These are phyloP conservation scores for Wickerhamomyces chambardii DNA, from an alignment of 805 yeast genomes.

Conservation along the genomic window DNA sequence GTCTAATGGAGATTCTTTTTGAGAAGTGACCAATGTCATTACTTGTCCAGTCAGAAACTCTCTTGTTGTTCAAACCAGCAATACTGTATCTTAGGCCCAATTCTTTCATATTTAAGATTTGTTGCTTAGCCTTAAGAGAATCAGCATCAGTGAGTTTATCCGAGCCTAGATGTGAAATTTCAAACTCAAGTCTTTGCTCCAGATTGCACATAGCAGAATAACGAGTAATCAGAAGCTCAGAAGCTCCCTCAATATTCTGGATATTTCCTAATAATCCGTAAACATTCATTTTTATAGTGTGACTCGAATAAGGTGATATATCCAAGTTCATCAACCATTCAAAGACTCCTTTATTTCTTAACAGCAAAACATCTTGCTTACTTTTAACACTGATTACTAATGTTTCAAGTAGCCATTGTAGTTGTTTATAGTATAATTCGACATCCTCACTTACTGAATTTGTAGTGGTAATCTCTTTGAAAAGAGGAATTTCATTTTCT, in stretches of 20 bases:
- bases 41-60: conserved; percentile 53
- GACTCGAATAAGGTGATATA: conserved; percentile 38
- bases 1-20: conserved; percentile 33
- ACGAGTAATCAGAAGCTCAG: conserved; percentile 48
- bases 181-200: conserved; percentile 21
- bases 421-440: conserved; percentile 44
- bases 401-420: conserved; percentile 55
- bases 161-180: background rate
- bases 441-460: conserved; percentile 24
- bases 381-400: conserved; percentile 38
- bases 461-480: conserved; percentile 19
- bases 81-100: conserved; percentile 34
- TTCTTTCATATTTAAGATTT: conserved; percentile 34
- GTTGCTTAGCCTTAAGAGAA: conserved; percentile 17
- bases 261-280: conserved; percentile 34
- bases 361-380: conserved; percentile 40
- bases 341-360: conserved; percentile 45
- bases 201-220: conserved; percentile 34
- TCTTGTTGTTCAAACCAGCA: conserved; percentile 36
- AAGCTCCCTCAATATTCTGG: conserved; percentile 47
- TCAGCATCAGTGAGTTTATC: conserved; percentile 1
- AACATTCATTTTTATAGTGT: conserved; percentile 30
- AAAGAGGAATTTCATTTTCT: conserved; percentile 34
- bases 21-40: conserved; percentile 36
- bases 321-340: conserved; percentile 58